Conservation (phyloP, 108 stramenopile species). For the Bacterosira constricta region DNA sequence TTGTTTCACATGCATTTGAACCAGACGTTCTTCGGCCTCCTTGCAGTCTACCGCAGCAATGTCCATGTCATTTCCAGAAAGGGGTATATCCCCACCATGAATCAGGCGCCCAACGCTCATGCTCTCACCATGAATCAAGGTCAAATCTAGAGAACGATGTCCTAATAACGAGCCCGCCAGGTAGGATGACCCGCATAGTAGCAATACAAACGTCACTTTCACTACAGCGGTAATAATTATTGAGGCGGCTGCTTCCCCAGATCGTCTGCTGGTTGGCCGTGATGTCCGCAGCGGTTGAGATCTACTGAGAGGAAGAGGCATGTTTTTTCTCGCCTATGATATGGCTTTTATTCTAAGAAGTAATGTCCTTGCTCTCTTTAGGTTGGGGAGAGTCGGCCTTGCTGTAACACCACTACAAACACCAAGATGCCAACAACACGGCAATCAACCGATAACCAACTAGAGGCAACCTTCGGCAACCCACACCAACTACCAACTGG, state of each 20-base stretch:
- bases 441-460: too few relatives aligned
- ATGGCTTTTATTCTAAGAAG: too few relatives aligned
- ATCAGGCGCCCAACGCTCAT: slow-evolving; percentile 27
- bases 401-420: too few relatives aligned
- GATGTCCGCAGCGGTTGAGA: too few relatives aligned
- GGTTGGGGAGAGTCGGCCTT: too few relatives aligned
- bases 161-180: slow-evolving; percentile 43
- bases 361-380: too few relatives aligned
- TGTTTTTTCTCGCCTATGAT: too few relatives aligned
- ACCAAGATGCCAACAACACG: too few relatives aligned
- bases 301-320: too few relatives aligned
- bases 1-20: slow-evolving; percentile 29
- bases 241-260: not conserved
- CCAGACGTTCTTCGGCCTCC: slow-evolving; percentile 11
- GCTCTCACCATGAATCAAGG: not conserved
- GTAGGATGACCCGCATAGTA: slow-evolving; percentile 44
- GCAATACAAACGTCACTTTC: slow-evolving; percentile 28
- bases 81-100: not conserved
- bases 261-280: not conserved
- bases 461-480: too few relatives aligned
- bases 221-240: slow-evolving; percentile 12
- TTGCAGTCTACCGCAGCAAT: slow-evolving; percentile 33
- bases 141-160: slow-evolving; percentile 24
- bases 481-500: too few relatives aligned
- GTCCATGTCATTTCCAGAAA: not conserved